A percentile compares a stretch with the other conserved stretches of the same genome.
Conservation (phyloP, 805 yeast genomes). For the Saccharomycopsis schoenii region DNA sequence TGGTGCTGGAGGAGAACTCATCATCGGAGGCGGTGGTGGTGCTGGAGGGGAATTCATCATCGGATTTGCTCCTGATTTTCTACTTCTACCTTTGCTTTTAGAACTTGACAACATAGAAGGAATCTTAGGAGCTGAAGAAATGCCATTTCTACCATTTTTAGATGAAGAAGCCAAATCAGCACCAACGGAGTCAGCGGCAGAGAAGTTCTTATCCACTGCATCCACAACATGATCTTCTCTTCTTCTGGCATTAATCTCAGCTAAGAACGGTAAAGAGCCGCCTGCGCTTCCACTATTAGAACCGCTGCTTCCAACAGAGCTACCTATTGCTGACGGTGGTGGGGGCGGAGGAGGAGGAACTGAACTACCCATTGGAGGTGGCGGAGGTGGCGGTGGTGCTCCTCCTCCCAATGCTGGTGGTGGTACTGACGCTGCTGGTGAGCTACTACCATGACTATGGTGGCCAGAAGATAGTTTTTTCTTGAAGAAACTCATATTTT, state of each 20-base stretch:
- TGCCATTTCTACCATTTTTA: constrained; percentile 23
- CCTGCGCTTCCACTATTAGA: not conserved
- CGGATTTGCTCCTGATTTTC: constrained; percentile 3
- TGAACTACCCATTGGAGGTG: constrained; percentile 21
- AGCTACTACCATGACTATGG: constrained; percentile 11
- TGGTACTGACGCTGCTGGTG: constrained; percentile 19
- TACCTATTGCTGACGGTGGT: constrained; percentile 14
- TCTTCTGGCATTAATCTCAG: constrained; percentile 47
- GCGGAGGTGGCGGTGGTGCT: constrained; percentile 18
- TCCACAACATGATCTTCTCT: constrained; percentile 43
- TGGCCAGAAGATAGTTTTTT: not conserved
- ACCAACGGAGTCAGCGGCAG: constrained; percentile 21
- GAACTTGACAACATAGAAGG: constrained; percentile 13
- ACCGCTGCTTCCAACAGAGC: constrained; percentile 18
- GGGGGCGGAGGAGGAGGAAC: constrained; percentile 21
- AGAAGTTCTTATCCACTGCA: constrained; percentile 23
- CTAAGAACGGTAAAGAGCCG: constrained; percentile 47
- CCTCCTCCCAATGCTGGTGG: constrained; percentile 17
- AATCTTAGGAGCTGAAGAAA: constrained; percentile 21
- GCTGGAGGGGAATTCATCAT: not conserved
- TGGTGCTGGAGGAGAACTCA: constrained; percentile 4
- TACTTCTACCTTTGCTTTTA: not conserved
- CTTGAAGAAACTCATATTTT: constrained; percentile 9
- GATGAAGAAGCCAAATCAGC: constrained; percentile 12
- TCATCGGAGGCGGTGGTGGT: constrained; percentile 19